Base-by-base conservation (phyloP, 202 grass and related monocot species). In the Zizania palustris region DNA sequence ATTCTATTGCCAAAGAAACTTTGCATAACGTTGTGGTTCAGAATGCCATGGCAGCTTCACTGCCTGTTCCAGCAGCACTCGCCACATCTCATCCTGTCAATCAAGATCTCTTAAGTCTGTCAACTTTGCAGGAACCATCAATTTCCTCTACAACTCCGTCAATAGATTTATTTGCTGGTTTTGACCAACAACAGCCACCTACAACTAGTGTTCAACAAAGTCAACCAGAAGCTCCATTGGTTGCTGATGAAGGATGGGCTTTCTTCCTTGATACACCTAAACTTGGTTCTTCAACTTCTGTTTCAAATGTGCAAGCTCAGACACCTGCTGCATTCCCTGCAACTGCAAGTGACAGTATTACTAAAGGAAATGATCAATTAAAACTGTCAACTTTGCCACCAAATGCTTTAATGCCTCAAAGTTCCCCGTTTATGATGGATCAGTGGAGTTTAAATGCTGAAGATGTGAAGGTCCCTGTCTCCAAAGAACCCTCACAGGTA, bases 161-260 rank as follows among this genome's bases (percentile, higher is more conserved):
- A 28, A 28, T 28, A 28, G 28, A 92, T 84, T 64, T 90, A 22
- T 90, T 92, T 90, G 83, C 85, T 66, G 81, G 79, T 38, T 95
- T 90, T 71, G 72, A 85, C 76, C 86, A 90, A 79, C 87, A 87
- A 58, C 34, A 43, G 48, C 74, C 82, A 67, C 78, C 77, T 72
- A 61, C 28, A 7, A 63, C 76, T 83, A 68, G 18, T 86, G 86
- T 67, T 68, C 72, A 90, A 36, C 76, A 88, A 57, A 88, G 28
- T 84, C 54, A 64, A 60, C 62, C 88, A 65, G 42, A 63, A 59
- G 16, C n/a, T 81, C 58, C 85, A 75, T 63, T 74, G 5, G 68
- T 85, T 84, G 55, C 82, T 68, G 84, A 95, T 65, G 80, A 89
- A 76, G 96, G 87, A 73, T 99, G 96, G 96, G 91, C 96, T 79